Percentiles rank a stretch among this genome's conserved stretches.
Conservation (phyloP, 2,329 filamentous ascomycete genomes). For the Sporothrix humicola region DNA sequence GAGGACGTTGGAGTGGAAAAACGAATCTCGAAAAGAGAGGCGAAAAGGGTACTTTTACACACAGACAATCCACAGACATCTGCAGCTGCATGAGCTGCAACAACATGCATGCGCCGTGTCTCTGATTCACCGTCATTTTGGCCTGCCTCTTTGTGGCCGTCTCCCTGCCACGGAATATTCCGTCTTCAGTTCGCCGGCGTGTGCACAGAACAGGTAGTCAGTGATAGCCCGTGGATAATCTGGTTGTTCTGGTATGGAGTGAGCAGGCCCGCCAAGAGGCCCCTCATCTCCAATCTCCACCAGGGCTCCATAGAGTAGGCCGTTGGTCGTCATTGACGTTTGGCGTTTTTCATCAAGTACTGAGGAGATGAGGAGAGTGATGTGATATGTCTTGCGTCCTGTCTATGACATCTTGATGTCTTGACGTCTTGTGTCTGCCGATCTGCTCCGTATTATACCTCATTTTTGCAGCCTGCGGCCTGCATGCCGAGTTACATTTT, state of each 20-base stretch:
- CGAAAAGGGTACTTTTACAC: no score
- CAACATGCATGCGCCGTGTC: not conserved
- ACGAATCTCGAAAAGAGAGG: no score
- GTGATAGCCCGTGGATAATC: not conserved
- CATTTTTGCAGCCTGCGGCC: not conserved
- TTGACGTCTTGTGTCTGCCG: not conserved
- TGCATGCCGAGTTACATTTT: not conserved
- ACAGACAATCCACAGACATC: not conserved
- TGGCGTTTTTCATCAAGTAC: not conserved
- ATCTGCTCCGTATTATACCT: not conserved
- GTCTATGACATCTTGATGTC: not conserved
- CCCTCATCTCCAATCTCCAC: no score
- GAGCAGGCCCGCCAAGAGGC: not conserved
- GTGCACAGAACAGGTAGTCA: not conserved
- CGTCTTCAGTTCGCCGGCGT: constrained; percentile 13
- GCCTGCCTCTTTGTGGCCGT: not conserved
- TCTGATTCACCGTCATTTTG: constrained; percentile 9
- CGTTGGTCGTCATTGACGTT: not conserved
- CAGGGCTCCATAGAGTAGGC: no score
- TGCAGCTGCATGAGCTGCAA: not conserved
- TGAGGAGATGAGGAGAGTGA: not conserved
- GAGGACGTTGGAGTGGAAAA: not conserved
- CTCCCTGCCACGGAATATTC: constrained; percentile 8
- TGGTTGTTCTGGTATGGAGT: not conserved
- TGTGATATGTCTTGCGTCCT: not conserved